Conservation (phyloP, 2,329 filamentous ascomycete genomes). For the Pseudodiploospora longispora region DNA sequence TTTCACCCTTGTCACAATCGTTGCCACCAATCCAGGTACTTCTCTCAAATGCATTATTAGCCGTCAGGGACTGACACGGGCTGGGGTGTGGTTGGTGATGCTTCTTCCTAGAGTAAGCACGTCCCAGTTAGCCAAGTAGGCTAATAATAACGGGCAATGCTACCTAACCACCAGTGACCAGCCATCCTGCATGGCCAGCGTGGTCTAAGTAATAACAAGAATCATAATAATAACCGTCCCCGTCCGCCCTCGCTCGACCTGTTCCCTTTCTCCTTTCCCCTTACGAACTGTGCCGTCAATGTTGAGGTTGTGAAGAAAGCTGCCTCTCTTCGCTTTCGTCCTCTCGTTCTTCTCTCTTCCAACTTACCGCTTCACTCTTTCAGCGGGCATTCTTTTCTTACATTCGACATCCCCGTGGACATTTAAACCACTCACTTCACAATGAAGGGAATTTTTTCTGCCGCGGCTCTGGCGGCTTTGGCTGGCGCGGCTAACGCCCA, state of each 20-base stretch:
- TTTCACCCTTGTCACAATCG: conserved; percentile 4
- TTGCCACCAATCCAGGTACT: conserved; percentile 8
- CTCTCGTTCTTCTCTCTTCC: conserved; percentile 36
- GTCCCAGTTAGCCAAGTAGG: not conserved
- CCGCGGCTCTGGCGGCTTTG: conserved; percentile 55
- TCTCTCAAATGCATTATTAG: conserved; percentile 5
- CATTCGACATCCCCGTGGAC: conserved; percentile 2
- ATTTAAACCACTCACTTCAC: conserved; percentile 29
- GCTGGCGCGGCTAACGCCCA: conserved; percentile 47
- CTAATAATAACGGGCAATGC: conserved; percentile 6
- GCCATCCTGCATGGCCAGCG: not conserved
- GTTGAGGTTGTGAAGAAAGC: conserved; percentile 45
- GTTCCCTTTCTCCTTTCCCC: conserved; percentile 25
- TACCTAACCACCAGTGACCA: not conserved
- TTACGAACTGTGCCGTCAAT: conserved; percentile 33
- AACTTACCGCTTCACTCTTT: conserved; percentile 76
- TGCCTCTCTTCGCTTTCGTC: conserved; percentile 40
- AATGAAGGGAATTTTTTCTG: conserved; percentile 68
- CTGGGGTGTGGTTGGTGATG: conserved; percentile 3
- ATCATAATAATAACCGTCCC: conserved; percentile 32
- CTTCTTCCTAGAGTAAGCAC: not conserved
- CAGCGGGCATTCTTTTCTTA: conserved; percentile 67
- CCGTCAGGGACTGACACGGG: conserved; percentile 2
- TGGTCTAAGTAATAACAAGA: conserved; percentile 8
- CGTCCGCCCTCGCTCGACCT: conserved; percentile 27